Evolutionary conservation across 2,329 filamentous ascomycete species (phyloP), one percentile per base, ranked within the genome.

Genomic region (Dothistroma pini): DNA sequence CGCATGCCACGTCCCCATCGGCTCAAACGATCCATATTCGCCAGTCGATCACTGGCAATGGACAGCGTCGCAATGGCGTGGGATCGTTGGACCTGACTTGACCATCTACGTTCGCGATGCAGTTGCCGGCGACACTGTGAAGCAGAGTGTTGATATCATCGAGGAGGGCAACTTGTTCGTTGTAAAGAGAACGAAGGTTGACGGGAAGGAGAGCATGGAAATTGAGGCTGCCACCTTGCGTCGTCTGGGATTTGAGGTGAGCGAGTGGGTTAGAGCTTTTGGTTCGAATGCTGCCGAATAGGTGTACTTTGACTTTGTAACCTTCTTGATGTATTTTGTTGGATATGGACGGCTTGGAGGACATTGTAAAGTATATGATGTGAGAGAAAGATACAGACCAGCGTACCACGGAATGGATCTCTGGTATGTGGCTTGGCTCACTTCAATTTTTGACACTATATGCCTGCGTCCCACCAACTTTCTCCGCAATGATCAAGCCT

Each of bases 21-120:
- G 66, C 25, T 53, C 63, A 11, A 79, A 82, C 19, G 92, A 96
- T 71, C 81, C 83, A 7, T 96, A 96, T 74, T 84, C 86, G 16
- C 87, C 90, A 0, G 83, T 89, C n/a, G 92, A 96, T 70, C 93
- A 97, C 77, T 97, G 93, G 92, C 90, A 96, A 75, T 97, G 93
- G 93, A 91, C 95, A 81, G 93, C 93, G 38, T 93, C 90, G 49
- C 83, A 97, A 22, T 97, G 93, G 93, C 87, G 93, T 10, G 91
- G 91, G 10, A 89, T 90, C 57, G 83, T 93, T 0, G 91, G 89
- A 0, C 86, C 93, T 0, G 93, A 97, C 74, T 78, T 93, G 51
- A 89, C 89, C 0, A 80, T 95, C 31, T 91, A 89, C 70, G 83
- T 89, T 19, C 81, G 80, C 48, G 74, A 77, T 52, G 72, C 70